These are phyloP conservation scores for Talaromyces nanjingensis DNA, from an alignment of 495 filamentous ascomycete genomes.

Conservation along the genomic window DNA sequence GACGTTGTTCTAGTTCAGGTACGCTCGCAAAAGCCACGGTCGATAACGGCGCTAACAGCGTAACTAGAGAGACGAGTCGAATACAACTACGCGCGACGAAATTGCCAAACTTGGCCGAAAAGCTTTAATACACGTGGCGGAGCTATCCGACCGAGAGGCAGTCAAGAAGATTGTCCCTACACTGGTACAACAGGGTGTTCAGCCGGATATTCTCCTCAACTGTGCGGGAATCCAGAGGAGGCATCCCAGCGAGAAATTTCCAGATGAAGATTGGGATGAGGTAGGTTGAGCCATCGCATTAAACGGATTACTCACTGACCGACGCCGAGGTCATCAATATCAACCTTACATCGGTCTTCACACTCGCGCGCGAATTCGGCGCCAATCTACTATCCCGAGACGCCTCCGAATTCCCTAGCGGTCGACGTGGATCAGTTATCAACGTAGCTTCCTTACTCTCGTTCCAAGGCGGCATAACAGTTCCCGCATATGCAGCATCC, in stretches of 20 bases:
- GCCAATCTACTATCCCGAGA: conserved; percentile 68
- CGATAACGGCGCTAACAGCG: not conserved
- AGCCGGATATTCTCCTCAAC: conserved; percentile 70
- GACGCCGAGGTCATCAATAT: conserved; percentile 63
- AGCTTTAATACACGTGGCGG: conserved; percentile 60
- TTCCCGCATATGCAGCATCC: conserved; percentile 83
- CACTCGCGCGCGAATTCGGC: conserved; percentile 74
- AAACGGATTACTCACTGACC: not conserved
- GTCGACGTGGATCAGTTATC: conserved; percentile 69
- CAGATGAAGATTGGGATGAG: conserved; percentile 75
- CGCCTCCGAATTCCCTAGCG: conserved; percentile 40
- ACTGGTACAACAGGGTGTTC: conserved; percentile 51
- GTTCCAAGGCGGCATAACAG: conserved; percentile 87
- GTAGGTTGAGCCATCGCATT: conserved; percentile 22
- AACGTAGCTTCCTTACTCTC: conserved; percentile 79
- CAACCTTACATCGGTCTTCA: conserved; percentile 79
- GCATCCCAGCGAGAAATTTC: conserved; percentile 71
- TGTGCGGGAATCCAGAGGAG: conserved; percentile 81
- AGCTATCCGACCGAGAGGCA: conserved; percentile 56
- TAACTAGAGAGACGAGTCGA: conserved; percentile 54
- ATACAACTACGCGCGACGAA: conserved; percentile 54
- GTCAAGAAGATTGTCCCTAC: conserved; percentile 56
- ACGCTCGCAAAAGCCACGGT: not conserved
- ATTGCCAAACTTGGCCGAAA: conserved; percentile 62
- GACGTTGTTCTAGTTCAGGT: conserved; percentile 64